Percentiles rank a stretch among this genome's conserved stretches.
Evolutionary conservation across 768 basidiomycete genomes (phyloP).

Genomic region (Serpula lacrymans): DNA sequence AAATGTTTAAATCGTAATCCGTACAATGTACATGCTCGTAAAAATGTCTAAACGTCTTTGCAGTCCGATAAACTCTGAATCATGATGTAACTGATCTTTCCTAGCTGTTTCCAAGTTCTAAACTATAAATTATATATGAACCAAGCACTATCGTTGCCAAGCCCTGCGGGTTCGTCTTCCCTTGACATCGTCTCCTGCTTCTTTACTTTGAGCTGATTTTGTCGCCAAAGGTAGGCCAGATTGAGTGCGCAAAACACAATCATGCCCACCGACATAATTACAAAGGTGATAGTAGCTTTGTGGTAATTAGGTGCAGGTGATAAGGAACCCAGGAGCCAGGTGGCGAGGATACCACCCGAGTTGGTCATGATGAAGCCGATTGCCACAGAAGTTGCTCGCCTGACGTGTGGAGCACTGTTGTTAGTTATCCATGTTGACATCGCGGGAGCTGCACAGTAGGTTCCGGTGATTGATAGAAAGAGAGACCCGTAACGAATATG

Average conservation of each 20-base stretch:
- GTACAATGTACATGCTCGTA: too few relatives aligned
- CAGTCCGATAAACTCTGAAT: too few relatives aligned
- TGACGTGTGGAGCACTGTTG: conserved; percentile 53
- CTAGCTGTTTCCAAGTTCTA: too few relatives aligned
- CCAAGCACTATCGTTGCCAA: conserved; percentile 54
- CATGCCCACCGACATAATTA: conserved; percentile 38
- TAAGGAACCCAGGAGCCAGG: conserved; percentile 53
- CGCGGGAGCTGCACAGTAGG: conserved; percentile 52
- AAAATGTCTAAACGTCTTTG: too few relatives aligned
- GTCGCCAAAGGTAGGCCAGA: conserved; percentile 34
- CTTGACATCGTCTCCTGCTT: conserved; percentile 28
- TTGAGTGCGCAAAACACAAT: conserved; percentile 35
- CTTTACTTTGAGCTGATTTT: conserved; percentile 45
- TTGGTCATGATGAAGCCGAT: conserved; percentile 58
- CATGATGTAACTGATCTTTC: too few relatives aligned
- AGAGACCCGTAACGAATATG: conserved; percentile 51
- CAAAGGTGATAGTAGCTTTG: conserved; percentile 38
- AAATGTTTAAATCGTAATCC: too few relatives aligned
- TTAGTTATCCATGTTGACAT: conserved; percentile 60
- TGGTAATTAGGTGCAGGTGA: conserved; percentile 49
- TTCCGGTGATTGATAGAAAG: conserved; percentile 52
- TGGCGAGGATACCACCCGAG: conserved; percentile 56
- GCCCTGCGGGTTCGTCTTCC: conserved; percentile 34
- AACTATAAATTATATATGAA: conserved; percentile 45
- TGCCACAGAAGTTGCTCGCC: conserved; percentile 58